Percentiles rank a stretch among this genome's conserved stretches.
These are phyloP conservation scores for Daldinia sp. DNA, from an alignment of 2,329 filamentous ascomycete species.

Conservation along the genomic window DNA sequence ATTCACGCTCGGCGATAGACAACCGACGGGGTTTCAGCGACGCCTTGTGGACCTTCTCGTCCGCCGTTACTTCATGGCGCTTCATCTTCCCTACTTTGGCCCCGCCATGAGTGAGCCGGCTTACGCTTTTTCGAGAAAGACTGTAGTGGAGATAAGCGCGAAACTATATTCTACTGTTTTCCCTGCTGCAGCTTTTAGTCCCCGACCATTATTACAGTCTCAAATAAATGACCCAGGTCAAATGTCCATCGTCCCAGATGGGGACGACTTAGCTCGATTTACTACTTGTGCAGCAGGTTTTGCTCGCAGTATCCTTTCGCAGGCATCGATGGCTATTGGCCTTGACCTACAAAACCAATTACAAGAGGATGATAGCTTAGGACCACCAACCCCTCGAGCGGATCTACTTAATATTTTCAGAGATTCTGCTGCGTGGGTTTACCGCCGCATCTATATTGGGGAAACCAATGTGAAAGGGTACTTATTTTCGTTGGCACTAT, in stretches of 20 bases:
- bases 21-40: conserved; percentile 55
- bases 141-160: conserved; percentile 61
- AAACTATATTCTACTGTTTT: conserved; percentile 60
- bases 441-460: conserved; percentile 58
- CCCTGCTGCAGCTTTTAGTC: conserved; percentile 45
- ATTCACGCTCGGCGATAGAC: conserved; percentile 34
- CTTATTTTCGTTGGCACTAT: conserved; percentile 56
- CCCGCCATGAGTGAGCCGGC: conserved; percentile 56
- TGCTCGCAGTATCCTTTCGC: conserved; percentile 53
- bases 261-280: conserved; percentile 55
- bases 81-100: conserved; percentile 67
- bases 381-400: conserved; percentile 51
- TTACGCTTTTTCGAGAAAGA: conserved; percentile 65
- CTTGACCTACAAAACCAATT: conserved; percentile 58
- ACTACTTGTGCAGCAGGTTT: conserved; percentile 56
- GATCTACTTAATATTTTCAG: conserved; percentile 59
- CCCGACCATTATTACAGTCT: conserved; percentile 19
- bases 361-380: conserved; percentile 57
- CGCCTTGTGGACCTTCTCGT: conserved; percentile 64
- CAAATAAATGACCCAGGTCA: conserved; percentile 15
- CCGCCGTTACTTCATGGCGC: conserved; percentile 65
- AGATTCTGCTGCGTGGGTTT: conserved; percentile 56
- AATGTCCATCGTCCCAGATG: conserved; percentile 25
- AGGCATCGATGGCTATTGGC: conserved; percentile 55
- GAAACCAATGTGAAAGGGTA: conserved; percentile 69